Evolutionary conservation across 2,329 filamentous ascomycete species (phyloP), one percentile per base, ranked within the genome.

Genomic region (Fusarium marasasianum): DNA sequence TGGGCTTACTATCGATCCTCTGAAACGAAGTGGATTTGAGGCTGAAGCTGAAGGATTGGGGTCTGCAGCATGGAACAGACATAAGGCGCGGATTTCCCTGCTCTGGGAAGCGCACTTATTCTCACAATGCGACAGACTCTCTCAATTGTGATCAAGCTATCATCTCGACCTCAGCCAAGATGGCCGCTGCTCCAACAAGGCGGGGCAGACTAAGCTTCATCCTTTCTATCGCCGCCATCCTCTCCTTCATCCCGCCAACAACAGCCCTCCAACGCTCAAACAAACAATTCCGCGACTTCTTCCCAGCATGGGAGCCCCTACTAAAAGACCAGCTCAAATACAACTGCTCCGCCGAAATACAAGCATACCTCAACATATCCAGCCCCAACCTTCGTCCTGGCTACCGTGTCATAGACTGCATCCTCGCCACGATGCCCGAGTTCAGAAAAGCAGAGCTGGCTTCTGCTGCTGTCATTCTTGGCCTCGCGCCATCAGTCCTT

Each of bases 371-470:
- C 6, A 71, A 63, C 18, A 33, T 44, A 15, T 55, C 63, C 1
- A 8, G 50, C 1, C 54, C 63, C 6, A 7, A 1, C 1, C 50
- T n/a, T 7, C 64, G 63, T 22, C 5, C 37, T 12, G 74, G 65
- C 15, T 73, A 72, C 29, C 5, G 2, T 1, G 65, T 78, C 5
- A 72, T 78, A 35, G 62, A 55, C 31, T 77, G 73, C n/a, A 70
- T 78, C 31, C 61, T 78, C 20, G 26, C 35, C 2, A 61, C 69
- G 2, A 71, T 74, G 61, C 67, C 68, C 14, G 76, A 78, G 15
- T 78, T 61, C 26, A 69, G 74, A 48, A 79, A 79, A 48, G 68
- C 77, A 5, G 78, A 79, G 24, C 58, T 79, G 5, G 69, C 66
- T 8, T 66, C 76, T 13, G 66, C 68, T 12, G 71, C 67, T 35